Evolutionary conservation across 148 eudicot species (phyloP), one percentile per base, ranked within the genome.

Genomic region (Chenopodium suecicum): DNA sequence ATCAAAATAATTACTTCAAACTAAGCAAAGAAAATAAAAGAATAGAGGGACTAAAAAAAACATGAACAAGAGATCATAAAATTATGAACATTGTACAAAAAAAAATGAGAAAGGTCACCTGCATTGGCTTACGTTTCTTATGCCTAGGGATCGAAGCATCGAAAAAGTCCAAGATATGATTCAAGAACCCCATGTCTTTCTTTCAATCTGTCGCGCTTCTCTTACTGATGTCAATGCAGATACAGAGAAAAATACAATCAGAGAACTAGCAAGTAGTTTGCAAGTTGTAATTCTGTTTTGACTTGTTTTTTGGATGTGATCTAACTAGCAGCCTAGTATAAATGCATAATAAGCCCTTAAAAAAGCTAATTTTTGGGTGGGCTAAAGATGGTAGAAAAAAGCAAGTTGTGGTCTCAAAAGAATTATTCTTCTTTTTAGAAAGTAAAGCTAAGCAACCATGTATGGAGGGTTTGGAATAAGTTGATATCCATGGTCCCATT

Each of bases 121-220:
- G 77, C 19, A 74, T 4, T 48, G 77, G 77, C 77, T 74, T 74
- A 16, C 56, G 77, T 14, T 74, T 74, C 60, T 74, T 74, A 25
- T 14, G 63, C 5, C 17, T 52, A 1, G 41, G 41, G 60, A 7
- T 12, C 8, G 56, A 9, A 52, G 60, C 34, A 6, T 74, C 77
- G 20, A 62, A 74, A 14, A 50, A 74, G 41, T 50, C 56, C n/a
- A 52, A 23, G 31, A 74, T 23, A 47, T 46, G 29, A 20, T 46
- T 29, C 11, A 73, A 23, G 9, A 50, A 48, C 41, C 77, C 63
- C 77, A 74, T 73, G 10, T 73, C 31, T 48, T 73, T 73, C 5
- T 46, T 72, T 5, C 69, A 2, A n/a, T 65, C 2, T 22, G 0
- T 22, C 69, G 29, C 31, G 16, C 54, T 50, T 50, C 14, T 10